A percentile compares a stretch with the other conserved stretches of the same genome.
These are phyloP conservation scores for Boletus bicolor DNA, from an alignment of 768 basidiomycete genomes.

Conservation along the genomic window DNA sequence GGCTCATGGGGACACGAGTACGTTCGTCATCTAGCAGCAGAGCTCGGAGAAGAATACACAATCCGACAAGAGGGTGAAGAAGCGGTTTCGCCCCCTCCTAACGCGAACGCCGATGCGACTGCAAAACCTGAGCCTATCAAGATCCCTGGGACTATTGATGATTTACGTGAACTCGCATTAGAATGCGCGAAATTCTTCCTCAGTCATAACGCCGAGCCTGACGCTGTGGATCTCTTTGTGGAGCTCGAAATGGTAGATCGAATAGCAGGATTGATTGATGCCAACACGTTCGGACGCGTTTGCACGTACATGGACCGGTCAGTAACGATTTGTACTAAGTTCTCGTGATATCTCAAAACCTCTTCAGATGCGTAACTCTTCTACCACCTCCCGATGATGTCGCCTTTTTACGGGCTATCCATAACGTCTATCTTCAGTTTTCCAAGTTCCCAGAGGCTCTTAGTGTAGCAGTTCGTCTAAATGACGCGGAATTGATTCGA, in stretches of 20 bases:
- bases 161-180: slow-evolving; percentile 71
- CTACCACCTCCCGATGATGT: slow-evolving; percentile 92
- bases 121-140: slow-evolving; percentile 33
- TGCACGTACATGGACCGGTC: slow-evolving; percentile 96
- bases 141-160: slow-evolving; percentile 58
- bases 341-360: slow-evolving; percentile 2
- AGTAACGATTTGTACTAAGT: slow-evolving; percentile 22
- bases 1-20: slow-evolving; percentile 99
- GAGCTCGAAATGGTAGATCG: slow-evolving; percentile 88
- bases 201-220: slow-evolving; percentile 94
- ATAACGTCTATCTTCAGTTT: slow-evolving; percentile 83
- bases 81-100: slow-evolving; percentile 19
- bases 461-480: slow-evolving; percentile 78
- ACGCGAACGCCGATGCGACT: slow-evolving; percentile 28
- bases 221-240: slow-evolving; percentile 93
- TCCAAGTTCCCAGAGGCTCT: slow-evolving; percentile 90
- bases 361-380: slow-evolving; percentile 74
- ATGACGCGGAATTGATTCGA: slow-evolving; percentile 73
- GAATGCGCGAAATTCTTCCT: slow-evolving; percentile 89
- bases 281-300: slow-evolving; percentile 84
- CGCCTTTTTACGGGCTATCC: slow-evolving; percentile 83
- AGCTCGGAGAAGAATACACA: slow-evolving; percentile 90
- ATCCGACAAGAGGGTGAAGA: slow-evolving; percentile 58
- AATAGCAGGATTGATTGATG: slow-evolving; percentile 76
- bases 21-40: slow-evolving; percentile 92